A percentile compares a stretch with the other conserved stretches of the same genome.
These are phyloP conservation scores for Xylaria longipes DNA, from an alignment of 495 filamentous ascomycete species.

Conservation along the genomic window DNA sequence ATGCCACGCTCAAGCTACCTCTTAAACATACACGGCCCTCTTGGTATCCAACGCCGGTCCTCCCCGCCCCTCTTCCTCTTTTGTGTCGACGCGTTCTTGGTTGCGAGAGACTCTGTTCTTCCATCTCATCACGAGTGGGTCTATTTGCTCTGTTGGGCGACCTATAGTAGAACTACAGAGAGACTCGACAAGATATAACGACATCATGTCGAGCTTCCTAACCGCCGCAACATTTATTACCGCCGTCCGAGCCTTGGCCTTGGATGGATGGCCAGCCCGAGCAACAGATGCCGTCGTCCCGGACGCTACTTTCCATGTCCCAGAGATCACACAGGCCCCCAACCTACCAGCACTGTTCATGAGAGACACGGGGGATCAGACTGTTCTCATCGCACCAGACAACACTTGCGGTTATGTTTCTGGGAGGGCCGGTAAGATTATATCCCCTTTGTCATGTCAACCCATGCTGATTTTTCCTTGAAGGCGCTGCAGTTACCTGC, in stretches of 20 bases:
- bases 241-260: conserved; percentile 43
- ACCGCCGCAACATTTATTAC: conserved; percentile 42
- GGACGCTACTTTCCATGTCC: conserved; percentile 32
- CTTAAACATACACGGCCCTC: conserved; percentile 18
- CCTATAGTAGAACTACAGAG: background rate
- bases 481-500: conserved; percentile 48
- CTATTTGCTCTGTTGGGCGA: conserved; percentile 2
- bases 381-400: conserved; percentile 52
- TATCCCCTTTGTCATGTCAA: background rate
- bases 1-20: background rate
- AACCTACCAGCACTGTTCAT: conserved; percentile 39
- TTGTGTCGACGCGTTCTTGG: conserved; percentile 2
- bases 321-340: conserved; percentile 44
- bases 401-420: conserved; percentile 57
- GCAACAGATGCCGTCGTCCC: conserved; percentile 39
- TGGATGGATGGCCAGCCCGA: conserved; percentile 37
- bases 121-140: conserved; percentile 18
- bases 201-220: conserved; percentile 36
- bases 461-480: background rate
- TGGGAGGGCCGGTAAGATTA: conserved; percentile 39
- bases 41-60: background rate
- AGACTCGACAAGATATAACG: conserved; percentile 2
- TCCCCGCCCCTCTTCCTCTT: conserved; percentile 1
- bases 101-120: background rate
- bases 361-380: conserved; percentile 38